These are phyloP conservation scores for Sequoia sempervirens DNA, from an alignment of 75 land plant species.

Conservation along the genomic window DNA sequence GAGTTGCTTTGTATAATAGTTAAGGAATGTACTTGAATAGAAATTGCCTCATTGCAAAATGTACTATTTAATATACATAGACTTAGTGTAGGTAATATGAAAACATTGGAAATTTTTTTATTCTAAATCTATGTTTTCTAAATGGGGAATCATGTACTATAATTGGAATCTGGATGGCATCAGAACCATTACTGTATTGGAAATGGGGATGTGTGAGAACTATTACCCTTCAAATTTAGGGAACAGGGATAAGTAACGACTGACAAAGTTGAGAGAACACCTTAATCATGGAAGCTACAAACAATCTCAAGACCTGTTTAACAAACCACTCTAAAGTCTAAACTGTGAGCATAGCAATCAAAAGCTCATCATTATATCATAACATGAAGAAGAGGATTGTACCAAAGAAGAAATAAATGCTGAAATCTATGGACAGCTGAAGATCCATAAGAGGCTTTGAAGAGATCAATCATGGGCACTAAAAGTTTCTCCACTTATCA, in stretches of 20 bases:
- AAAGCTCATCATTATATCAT: too few relatives aligned
- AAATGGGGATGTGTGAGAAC: neutral
- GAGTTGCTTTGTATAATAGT: neutral
- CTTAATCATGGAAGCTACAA: neutral
- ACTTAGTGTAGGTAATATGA: neutral
- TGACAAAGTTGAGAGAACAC: neutral
- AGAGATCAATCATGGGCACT: too few relatives aligned
- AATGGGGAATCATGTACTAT: neutral
- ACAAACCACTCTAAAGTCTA: too few relatives aligned
- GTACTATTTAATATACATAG: neutral
- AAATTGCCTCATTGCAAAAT: neutral
- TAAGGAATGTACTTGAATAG: neutral
- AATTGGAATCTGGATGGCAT: too few relatives aligned
- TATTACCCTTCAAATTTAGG: neutral
- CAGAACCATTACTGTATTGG: neutral
- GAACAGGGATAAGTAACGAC: neutral
- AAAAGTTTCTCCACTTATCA: too few relatives aligned
- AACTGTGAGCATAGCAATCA: too few relatives aligned
- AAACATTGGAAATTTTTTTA: neutral
- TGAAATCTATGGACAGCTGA: too few relatives aligned
- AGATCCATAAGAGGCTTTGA: too few relatives aligned
- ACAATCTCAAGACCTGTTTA: neutral
- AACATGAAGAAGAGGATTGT: too few relatives aligned
- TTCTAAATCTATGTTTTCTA: too few relatives aligned
- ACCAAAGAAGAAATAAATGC: too few relatives aligned